phyloP scores from a whole-genome alignment of 805 yeast genomes.

The Wilhelminamyces savonicus region DNA sequence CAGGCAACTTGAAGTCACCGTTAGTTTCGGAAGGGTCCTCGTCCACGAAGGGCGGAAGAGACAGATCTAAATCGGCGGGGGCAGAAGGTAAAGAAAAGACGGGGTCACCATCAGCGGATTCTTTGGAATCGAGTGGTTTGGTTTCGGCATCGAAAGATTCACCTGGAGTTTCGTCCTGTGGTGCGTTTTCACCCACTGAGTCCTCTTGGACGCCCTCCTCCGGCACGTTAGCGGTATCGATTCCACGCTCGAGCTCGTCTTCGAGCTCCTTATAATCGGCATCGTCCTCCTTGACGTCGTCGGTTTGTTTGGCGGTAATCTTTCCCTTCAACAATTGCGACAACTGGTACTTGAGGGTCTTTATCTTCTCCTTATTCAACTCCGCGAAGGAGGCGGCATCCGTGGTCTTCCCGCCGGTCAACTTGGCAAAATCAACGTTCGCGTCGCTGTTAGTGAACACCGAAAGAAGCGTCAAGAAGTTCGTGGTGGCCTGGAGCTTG shows the following conservation, averaged over 20 bases:
- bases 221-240: background rate
- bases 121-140: no score
- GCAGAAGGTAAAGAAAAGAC: no score
- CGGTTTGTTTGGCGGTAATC: slow-evolving; percentile 10
- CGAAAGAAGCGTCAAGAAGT: slow-evolving; percentile 45
- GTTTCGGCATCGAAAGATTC: no score
- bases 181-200: background rate
- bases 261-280: slow-evolving; percentile 24
- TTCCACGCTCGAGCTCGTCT: slow-evolving; percentile 12
- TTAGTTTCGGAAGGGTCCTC: slow-evolving; percentile 1
- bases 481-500: slow-evolving; percentile 48
- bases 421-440: slow-evolving; percentile 33
- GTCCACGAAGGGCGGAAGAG: slow-evolving; percentile 4
- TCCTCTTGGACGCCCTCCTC: background rate
- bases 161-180: no score
- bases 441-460: slow-evolving; percentile 20
- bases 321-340: slow-evolving; percentile 34
- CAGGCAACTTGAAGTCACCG: slow-evolving; percentile 20
- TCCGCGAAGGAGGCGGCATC: slow-evolving; percentile 52
- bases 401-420: slow-evolving; percentile 59
- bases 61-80: no score
- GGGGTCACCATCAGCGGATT: no score
- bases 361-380: slow-evolving; percentile 43
- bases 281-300: slow-evolving; percentile 15
- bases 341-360: slow-evolving; percentile 37